Evolutionary conservation across 768 basidiomycete species (phyloP).

Genomic region (Lentinula detonsa): DNA sequence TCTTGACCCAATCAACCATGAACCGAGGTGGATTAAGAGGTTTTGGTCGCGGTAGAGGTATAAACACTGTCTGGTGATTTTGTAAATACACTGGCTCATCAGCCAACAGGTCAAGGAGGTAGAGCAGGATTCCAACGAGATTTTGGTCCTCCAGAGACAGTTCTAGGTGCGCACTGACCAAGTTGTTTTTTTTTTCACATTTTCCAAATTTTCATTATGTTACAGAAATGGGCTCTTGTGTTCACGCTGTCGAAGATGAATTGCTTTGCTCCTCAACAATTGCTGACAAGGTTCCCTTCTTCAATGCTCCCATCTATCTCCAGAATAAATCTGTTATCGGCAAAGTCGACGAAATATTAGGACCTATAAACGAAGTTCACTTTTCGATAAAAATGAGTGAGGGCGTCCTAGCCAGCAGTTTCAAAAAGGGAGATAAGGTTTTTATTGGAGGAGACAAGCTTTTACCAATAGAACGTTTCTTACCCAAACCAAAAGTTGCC

Average conservation of each 20-base stretch:
- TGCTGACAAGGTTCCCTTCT: slow-evolving; percentile 92
- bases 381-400: slow-evolving; percentile 97
- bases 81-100: slow-evolving; percentile 17
- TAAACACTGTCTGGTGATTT: slow-evolving; percentile 4
- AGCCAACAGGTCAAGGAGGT: slow-evolving; percentile 47
- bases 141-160: slow-evolving; percentile 71
- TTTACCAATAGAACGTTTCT: slow-evolving; percentile 91
- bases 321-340: slow-evolving; percentile 95
- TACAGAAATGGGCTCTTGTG: slow-evolving; percentile 87
- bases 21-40: slow-evolving; percentile 50
- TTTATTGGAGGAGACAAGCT: slow-evolving; percentile 98
- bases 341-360: slow-evolving; percentile 99
- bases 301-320: slow-evolving; percentile 97
- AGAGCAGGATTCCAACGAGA: slow-evolving; percentile 71
- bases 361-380: slow-evolving; percentile 97
- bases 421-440: slow-evolving; percentile 97
- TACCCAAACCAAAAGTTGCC: slow-evolving; percentile 88
- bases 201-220: slow-evolving; percentile 7
- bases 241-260: slow-evolving; percentile 96
- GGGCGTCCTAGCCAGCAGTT: slow-evolving; percentile 92
- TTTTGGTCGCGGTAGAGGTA: slow-evolving; percentile 50
- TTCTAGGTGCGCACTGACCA: slow-evolving; percentile 49
- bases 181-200: neutral
- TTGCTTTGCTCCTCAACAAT: slow-evolving; percentile 90
- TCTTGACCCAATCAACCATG: slow-evolving; percentile 24